Percentiles rank a stretch among this genome's conserved stretches.
These are phyloP conservation scores for Lentinula sp. DNA, from an alignment of 768 basidiomycete genomes.

Conservation along the genomic window DNA sequence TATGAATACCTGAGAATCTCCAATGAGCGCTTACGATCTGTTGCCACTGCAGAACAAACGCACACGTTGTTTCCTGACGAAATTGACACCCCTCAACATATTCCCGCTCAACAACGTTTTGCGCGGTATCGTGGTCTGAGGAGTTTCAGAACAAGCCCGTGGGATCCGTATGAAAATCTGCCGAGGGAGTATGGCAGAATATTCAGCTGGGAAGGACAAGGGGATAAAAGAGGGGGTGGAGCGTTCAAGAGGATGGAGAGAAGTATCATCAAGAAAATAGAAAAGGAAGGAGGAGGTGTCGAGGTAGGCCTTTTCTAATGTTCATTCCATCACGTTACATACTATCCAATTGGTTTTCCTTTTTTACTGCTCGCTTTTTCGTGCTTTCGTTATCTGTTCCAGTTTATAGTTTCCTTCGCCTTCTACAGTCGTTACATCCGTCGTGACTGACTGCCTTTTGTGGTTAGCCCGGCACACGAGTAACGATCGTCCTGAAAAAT, in stretches of 20 bases:
- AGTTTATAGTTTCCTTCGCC: not conserved
- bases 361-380: not conserved
- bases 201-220: slow-evolving; percentile 90
- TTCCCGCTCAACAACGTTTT: slow-evolving; percentile 76
- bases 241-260: slow-evolving; percentile 1
- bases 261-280: not conserved
- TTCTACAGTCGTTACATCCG: not conserved
- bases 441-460: not conserved
- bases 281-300: not conserved
- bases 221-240: not conserved
- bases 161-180: slow-evolving; percentile 96
- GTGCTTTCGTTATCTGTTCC: not conserved
- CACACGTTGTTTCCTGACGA: slow-evolving; percentile 79
- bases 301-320: not conserved
- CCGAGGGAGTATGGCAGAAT: slow-evolving; percentile 92
- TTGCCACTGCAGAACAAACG: not conserved
- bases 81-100: slow-evolving; percentile 86
- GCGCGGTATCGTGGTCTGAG: slow-evolving; percentile 88
- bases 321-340: not conserved
- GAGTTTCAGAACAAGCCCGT: slow-evolving; percentile 91
- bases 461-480: slow-evolving; percentile 71
- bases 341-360: not conserved
- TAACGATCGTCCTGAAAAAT: slow-evolving; percentile 69
- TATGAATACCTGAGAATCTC: not conserved
- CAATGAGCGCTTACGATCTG: too few relatives aligned